Evolutionary conservation across 1,284 basidiomycete genomes (phyloP).

Genomic region (Moesziomyces sp.): DNA sequence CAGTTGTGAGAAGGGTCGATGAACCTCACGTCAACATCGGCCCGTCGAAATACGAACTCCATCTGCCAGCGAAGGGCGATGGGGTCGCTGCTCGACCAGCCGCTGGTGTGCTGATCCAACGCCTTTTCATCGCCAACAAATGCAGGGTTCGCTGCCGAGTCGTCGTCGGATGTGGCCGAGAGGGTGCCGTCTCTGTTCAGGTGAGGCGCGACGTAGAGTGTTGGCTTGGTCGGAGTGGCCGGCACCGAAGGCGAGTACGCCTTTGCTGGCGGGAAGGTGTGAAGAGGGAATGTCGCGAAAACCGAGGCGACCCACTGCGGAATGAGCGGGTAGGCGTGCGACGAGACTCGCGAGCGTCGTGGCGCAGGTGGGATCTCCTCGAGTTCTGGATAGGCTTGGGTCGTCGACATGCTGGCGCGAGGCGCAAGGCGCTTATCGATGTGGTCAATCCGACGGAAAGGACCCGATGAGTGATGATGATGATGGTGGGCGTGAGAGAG

Average conservation of each 20-base stretch:
- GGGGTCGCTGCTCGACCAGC: conserved; percentile 61
- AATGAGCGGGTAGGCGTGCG: conserved; percentile 18
- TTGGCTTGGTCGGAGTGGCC: conserved; percentile 23
- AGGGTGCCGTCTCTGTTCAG: conserved; percentile 37
- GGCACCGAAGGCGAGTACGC: conserved; percentile 18
- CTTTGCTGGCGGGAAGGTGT: conserved; percentile 40
- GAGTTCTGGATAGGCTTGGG: conserved; percentile 43
- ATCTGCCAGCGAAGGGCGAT: conserved; percentile 61
- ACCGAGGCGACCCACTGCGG: conserved; percentile 38
- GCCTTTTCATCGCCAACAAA: conserved; percentile 6
- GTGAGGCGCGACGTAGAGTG: conserved; percentile 49
- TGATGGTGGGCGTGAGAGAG: neutral
- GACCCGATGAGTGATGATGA: neutral
- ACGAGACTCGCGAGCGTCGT: conserved; percentile 28
- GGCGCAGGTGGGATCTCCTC: conserved; percentile 49
- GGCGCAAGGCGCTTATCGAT: neutral
- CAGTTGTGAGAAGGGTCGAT: conserved; percentile 51
- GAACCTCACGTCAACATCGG: conserved; percentile 44
- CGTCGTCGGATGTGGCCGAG: conserved; percentile 8
- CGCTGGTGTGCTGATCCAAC: neutral
- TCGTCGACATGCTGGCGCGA: conserved; percentile 8
- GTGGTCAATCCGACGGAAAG: neutral
- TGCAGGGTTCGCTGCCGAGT: neutral
- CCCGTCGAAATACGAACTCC: conserved; percentile 50
- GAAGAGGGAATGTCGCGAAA: conserved; percentile 45